These are phyloP conservation scores for Tolypocladium guangdongense DNA, from an alignment of 2,329 filamentous ascomycete genomes.

Conservation along the genomic window DNA sequence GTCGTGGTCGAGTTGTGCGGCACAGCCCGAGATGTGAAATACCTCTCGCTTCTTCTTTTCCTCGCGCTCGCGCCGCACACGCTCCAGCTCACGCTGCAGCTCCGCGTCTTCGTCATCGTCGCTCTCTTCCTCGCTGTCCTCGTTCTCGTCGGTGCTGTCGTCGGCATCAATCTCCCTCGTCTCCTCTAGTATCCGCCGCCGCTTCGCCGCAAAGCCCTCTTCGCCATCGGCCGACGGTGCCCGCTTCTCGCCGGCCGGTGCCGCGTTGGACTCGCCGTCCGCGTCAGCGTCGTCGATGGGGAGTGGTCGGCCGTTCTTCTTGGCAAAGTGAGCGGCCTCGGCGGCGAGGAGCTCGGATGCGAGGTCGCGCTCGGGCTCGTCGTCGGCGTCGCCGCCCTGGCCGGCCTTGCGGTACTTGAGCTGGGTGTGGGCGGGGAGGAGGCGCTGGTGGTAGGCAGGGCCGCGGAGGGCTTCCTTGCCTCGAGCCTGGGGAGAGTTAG, in stretches of 20 bases:
- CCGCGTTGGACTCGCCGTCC: conserved; percentile 13
- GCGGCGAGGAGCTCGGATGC: conserved; percentile 82
- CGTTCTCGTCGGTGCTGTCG: conserved; percentile 42
- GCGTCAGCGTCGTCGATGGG: conserved; percentile 37
- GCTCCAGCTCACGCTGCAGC: conserved; percentile 84
- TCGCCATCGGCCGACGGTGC: conserved; percentile 31
- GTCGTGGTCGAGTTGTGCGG: background rate
- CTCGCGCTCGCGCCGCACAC: conserved; percentile 70
- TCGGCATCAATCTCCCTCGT: conserved; percentile 77
- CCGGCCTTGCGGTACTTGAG: conserved; percentile 82
- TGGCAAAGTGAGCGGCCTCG: conserved; percentile 78
- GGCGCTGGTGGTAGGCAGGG: conserved; percentile 89
- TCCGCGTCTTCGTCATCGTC: conserved; percentile 58
- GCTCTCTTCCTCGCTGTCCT: conserved; percentile 43
- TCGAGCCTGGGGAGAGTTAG: conserved; percentile 50
- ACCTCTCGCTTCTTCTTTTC: conserved; percentile 30
- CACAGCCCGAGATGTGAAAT: background rate
- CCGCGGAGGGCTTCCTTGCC: conserved; percentile 93
- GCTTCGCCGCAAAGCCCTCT: conserved; percentile 70
- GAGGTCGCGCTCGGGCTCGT: conserved; percentile 66
- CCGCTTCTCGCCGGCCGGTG: conserved; percentile 38
- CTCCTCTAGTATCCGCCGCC: conserved; percentile 78
- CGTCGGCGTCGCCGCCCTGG: conserved; percentile 69
- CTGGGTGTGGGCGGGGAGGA: conserved; percentile 85
- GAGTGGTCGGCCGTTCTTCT: conserved; percentile 51